Base-by-base conservation (phyloP, 495 filamentous ascomycete species). In the Glutinoglossum americanum region DNA sequence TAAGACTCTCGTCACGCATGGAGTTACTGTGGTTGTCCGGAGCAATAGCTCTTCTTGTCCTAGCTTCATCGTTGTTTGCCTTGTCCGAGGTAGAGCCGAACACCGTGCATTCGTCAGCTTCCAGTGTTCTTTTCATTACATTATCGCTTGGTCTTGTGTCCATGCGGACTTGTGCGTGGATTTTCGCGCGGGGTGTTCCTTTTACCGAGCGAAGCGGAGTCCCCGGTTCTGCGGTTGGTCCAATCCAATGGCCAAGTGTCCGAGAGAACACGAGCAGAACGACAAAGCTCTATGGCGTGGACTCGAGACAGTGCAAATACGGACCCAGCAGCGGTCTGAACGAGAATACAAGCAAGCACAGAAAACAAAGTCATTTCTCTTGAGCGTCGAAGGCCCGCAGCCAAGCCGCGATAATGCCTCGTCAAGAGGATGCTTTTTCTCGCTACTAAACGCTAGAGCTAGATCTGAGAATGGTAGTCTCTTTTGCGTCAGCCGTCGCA, bases 131-230 rank as follows among this genome's bases (percentile, higher is more conserved):
- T 39, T 27, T 32, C 23, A n/a, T 53, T 21, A 53, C 49, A 21
- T 32, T 27, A 32, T 49, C 13, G 10, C 8, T 9, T 27, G 47
- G 47, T 15, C 47, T 23, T 9, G n/a, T n/a, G n/a, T n/a, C n/a
- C n/a, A n/a, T n/a, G n/a, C n/a, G n/a, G n/a, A n/a, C n/a, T n/a
- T n/a, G n/a, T n/a, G n/a, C 47, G 47, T 49, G 47, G n/a, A 2
- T 25, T 21, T 39, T 39, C 37, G 47, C 5, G 49, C 28, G 49
- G 49, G 49, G 49, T 21, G 49, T 11, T 45, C 7, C 49, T 53
- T n/a, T 53, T 53, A 53, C 49, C 49, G 49, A 53, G 49, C 49
- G 49, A 53, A 49, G 47, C 47, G 21, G 6, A 21, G 49, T 53
- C 49, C 47, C 49, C 49, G 26, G 26, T 30, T 53, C 23, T 53